Evolutionary conservation across 805 yeast genomes (phyloP).

Genomic region (Schwanniomyces yamadae): DNA sequence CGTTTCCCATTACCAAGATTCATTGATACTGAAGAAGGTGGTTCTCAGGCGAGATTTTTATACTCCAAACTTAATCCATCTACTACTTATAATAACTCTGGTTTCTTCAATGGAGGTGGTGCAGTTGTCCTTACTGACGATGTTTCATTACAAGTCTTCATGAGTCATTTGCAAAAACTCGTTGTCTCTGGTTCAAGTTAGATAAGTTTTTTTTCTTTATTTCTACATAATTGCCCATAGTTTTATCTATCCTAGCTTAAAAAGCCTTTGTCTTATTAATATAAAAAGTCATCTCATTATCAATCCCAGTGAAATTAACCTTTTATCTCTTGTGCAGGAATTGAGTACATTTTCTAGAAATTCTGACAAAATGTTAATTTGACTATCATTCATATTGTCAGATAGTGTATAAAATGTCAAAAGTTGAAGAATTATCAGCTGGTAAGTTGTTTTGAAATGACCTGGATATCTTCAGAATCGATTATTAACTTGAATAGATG

Average conservation of each 20-base stretch:
- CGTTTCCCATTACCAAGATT: conserved; percentile 97
- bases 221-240: not conserved
- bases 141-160: conserved; percentile 90
- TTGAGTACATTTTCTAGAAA: not conserved
- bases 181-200: conserved; percentile 60
- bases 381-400: not conserved
- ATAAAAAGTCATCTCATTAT: conserved; percentile 3
- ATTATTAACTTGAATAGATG: conserved; percentile 46
- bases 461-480: not conserved
- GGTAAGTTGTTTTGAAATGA: conserved; percentile 6
- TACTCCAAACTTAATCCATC: conserved; percentile 94
- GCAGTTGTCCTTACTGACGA: conserved; percentile 96
- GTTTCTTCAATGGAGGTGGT: conserved; percentile 44
- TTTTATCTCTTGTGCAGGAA: no score
- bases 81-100: conserved; percentile 68
- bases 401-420: conserved; percentile 6
- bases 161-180: conserved; percentile 89
- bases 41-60: conserved; percentile 96
- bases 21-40: conserved; percentile 97
- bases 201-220: no score
- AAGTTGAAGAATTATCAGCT: conserved; percentile 9
- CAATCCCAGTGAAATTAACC: no score
- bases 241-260: not conserved
- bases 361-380: not conserved
- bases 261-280: conserved; percentile 1